phyloP scores from a whole-genome alignment of 768 basidiomycete genomes.

The Calocera cornea region DNA sequence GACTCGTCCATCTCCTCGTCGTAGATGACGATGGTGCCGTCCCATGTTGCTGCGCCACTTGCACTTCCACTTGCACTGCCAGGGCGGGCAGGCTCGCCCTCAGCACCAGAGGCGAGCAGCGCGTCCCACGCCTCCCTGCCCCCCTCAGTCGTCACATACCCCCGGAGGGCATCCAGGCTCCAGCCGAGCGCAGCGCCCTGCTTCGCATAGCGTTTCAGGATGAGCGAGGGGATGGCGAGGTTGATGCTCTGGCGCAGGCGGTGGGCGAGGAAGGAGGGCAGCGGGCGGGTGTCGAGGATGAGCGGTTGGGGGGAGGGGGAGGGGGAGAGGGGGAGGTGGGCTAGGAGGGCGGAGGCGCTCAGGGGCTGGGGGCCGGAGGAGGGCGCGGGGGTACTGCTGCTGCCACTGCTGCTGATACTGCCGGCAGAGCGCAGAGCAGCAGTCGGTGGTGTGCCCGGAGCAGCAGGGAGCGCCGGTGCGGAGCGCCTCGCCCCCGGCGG shows the following conservation, averaged over 20 bases:
- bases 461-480: no score
- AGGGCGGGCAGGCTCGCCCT: no score
- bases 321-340: constrained; percentile 23
- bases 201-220: constrained; percentile 66
- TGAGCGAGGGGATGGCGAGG: constrained; percentile 77
- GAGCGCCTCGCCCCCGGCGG: no score
- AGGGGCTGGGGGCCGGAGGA: neutral
- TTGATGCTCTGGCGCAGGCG: constrained; percentile 64
- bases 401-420: no score
- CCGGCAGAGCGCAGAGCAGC: no score
- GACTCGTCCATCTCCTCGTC: constrained; percentile 64
- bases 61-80: no score
- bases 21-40: constrained; percentile 63
- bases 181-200: constrained; percentile 12
- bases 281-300: constrained; percentile 70
- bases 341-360: neutral
- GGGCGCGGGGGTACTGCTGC: no score
- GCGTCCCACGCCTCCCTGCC: constrained; percentile 61
- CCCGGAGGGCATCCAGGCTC: constrained; percentile 56
- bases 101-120: constrained; percentile 25
- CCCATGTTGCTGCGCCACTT: no score
- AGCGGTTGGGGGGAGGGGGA: constrained; percentile 44
- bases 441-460: no score
- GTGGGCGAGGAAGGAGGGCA: constrained; percentile 46
- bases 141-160: constrained; percentile 68